Conservation (phyloP, 306 rosid species). For the Citrullus mucosospermus region DNA sequence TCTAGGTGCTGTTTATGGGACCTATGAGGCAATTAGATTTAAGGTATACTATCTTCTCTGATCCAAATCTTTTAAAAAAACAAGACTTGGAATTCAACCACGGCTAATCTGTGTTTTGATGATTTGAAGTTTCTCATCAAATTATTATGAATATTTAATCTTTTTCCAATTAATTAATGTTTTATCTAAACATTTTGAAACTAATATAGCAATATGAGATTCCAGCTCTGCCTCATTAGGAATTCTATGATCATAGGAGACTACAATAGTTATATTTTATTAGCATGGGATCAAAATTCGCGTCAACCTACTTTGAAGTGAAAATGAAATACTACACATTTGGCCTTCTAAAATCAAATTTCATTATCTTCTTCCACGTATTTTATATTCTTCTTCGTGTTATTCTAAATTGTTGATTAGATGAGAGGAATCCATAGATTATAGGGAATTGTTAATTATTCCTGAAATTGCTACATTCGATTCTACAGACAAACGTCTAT, state of each 20-base stretch:
- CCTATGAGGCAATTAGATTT: constrained; percentile 66
- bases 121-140: background rate
- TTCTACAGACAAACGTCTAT: background rate
- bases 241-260: background rate
- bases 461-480: background rate
- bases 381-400: background rate
- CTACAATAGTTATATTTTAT: background rate
- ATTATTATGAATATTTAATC: background rate
- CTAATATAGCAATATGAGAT: background rate
- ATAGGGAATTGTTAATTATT: background rate
- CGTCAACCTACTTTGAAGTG: background rate
- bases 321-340: background rate
- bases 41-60: constrained; percentile 40
- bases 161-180: background rate
- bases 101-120: background rate
- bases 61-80: background rate
- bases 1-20: constrained; percentile 81
- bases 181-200: background rate
- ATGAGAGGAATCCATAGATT: background rate
- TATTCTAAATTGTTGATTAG: background rate
- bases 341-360: background rate
- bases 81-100: background rate
- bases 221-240: background rate
- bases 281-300: background rate
- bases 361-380: background rate